Conservation (phyloP, 1,139 yeast genomes). For the Yamadazyma conglobata region DNA sequence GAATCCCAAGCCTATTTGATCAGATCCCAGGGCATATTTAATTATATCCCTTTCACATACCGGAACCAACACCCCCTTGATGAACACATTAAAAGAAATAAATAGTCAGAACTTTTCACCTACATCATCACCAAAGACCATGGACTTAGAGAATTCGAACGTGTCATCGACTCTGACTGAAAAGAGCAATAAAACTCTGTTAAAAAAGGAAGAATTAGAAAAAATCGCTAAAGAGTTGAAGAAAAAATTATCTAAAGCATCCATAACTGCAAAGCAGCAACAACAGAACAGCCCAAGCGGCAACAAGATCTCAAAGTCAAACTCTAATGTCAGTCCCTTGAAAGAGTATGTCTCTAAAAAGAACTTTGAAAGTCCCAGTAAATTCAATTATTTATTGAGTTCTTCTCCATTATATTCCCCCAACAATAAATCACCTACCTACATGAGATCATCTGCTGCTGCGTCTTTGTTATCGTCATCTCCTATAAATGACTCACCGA, state of each 20-base stretch:
- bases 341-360: slow-evolving; percentile 27
- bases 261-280: slow-evolving; percentile 45
- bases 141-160: not conserved
- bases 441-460: slow-evolving; percentile 37
- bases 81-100: slow-evolving; percentile 5
- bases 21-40: too few relatives aligned
- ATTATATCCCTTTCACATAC: too few relatives aligned
- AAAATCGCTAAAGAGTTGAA: slow-evolving; percentile 46
- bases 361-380: slow-evolving; percentile 16
- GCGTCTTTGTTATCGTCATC: slow-evolving; percentile 31
- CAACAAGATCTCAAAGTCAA: slow-evolving; percentile 12
- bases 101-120: slow-evolving; percentile 4
- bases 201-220: slow-evolving; percentile 46
- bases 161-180: slow-evolving; percentile 1
- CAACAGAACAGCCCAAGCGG: slow-evolving; percentile 25
- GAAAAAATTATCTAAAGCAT: slow-evolving; percentile 42
- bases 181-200: slow-evolving; percentile 15
- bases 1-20: too few relatives aligned
- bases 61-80: too few relatives aligned
- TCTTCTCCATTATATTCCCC: slow-evolving; percentile 41
- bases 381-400: slow-evolving; percentile 21
- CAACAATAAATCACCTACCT: slow-evolving; percentile 41
- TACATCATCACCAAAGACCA: slow-evolving; percentile 3
- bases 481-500: slow-evolving; percentile 31
- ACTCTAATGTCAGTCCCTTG: slow-evolving; percentile 23